Conservation (phyloP, 768 basidiomycete genomes). For the Leccinum sublutescens region DNA sequence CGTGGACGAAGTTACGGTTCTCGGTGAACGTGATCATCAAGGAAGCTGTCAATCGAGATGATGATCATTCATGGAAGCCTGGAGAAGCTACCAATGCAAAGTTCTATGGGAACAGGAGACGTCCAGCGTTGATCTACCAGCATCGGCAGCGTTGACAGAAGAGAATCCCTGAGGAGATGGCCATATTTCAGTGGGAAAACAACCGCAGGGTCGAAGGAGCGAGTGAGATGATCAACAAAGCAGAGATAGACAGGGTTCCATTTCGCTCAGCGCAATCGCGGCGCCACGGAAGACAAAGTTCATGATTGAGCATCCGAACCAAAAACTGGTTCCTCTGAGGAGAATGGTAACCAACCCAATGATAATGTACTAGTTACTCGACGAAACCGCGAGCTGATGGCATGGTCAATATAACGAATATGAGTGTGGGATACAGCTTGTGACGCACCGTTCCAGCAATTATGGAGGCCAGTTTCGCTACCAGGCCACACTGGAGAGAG, state of each 20-base stretch:
- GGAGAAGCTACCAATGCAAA: constrained; percentile 54
- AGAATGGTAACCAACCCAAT: constrained; percentile 62
- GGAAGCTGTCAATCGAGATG: constrained; percentile 4
- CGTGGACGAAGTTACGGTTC: constrained; percentile 11
- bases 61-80: background rate
- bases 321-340: constrained; percentile 46
- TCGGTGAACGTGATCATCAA: constrained; percentile 53
- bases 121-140: constrained; percentile 51
- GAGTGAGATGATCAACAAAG: constrained; percentile 55
- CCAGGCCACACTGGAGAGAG: constrained; percentile 49
- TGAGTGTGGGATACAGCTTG: background rate
- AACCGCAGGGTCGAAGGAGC: constrained; percentile 66
- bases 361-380: constrained; percentile 50
- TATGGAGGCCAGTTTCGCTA: constrained; percentile 55
- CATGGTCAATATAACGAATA: background rate
- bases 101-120: constrained; percentile 40
- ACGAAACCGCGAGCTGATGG: constrained; percentile 45
- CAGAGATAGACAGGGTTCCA: constrained; percentile 48
- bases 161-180: constrained; percentile 59
- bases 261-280: constrained; percentile 47
- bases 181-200: constrained; percentile 53
- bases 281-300: constrained; percentile 59
- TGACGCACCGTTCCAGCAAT: constrained; percentile 42
- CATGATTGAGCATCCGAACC: constrained; percentile 44
- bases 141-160: constrained; percentile 61